Percentiles rank a stretch among this genome's conserved stretches.
These are phyloP conservation scores for Talaromyces sp. DNA, from an alignment of 2,329 filamentous ascomycete genomes.

Conservation along the genomic window DNA sequence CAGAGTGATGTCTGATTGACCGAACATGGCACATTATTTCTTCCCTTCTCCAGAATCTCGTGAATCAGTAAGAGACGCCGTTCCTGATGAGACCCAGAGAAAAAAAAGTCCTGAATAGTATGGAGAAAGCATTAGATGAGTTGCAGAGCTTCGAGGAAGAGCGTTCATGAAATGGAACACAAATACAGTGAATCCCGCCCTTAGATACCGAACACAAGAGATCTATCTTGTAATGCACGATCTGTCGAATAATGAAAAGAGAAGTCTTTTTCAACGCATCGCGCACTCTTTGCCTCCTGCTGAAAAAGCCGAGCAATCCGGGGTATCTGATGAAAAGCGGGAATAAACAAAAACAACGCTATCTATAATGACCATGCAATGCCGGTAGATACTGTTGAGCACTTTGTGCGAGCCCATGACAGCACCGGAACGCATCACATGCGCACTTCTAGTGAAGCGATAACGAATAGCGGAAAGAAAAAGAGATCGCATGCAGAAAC, in stretches of 20 bases:
- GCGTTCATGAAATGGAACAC: slow-evolving; percentile 18
- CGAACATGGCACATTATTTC: slow-evolving; percentile 25
- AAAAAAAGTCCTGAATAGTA: slow-evolving; percentile 9
- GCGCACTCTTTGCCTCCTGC: slow-evolving; percentile 36
- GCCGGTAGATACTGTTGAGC: slow-evolving; percentile 31
- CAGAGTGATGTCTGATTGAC: slow-evolving; percentile 22
- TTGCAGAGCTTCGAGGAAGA: slow-evolving; percentile 16
- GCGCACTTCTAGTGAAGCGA: slow-evolving; percentile 36
- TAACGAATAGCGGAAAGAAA: slow-evolving; percentile 24
- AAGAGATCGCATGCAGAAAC: slow-evolving; percentile 23
- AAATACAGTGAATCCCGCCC: slow-evolving; percentile 28
- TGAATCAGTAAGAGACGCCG: slow-evolving; percentile 6
- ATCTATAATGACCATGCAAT: slow-evolving; percentile 51
- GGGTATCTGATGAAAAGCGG: slow-evolving; percentile 46
- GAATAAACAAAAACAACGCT: slow-evolving; percentile 48
- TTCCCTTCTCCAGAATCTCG: slow-evolving; percentile 15
- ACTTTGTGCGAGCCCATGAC: slow-evolving; percentile 26
- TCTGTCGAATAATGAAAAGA: slow-evolving; percentile 34
- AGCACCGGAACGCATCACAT: slow-evolving; percentile 38
- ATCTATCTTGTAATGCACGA: slow-evolving; percentile 41
- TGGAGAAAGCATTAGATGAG: slow-evolving; percentile 14
- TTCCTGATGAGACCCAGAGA: slow-evolving; percentile 7
- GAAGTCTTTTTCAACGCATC: slow-evolving; percentile 33
- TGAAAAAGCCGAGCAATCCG: slow-evolving; percentile 41
- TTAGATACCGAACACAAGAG: slow-evolving; percentile 40